These are phyloP conservation scores for Obba rivulosa DNA, from an alignment of 768 basidiomycete species.

Conservation along the genomic window DNA sequence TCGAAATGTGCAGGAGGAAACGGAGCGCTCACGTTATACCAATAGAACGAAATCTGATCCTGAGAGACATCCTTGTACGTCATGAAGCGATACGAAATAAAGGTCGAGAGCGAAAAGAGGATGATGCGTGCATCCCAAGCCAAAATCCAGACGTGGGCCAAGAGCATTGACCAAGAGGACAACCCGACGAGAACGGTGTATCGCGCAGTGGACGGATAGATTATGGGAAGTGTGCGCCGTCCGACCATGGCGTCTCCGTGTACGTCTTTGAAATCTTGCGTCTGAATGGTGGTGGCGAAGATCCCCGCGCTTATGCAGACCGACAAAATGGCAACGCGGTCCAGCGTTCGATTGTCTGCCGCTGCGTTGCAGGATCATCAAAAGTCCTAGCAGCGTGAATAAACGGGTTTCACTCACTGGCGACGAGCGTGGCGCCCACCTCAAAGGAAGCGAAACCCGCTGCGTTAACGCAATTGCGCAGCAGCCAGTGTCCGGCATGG, in stretches of 20 bases:
- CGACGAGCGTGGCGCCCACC: conserved; percentile 20
- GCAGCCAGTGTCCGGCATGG: conserved; percentile 11
- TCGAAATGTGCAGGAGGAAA: too few relatives aligned
- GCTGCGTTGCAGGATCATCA: neutral
- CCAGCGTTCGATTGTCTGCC: conserved; percentile 12
- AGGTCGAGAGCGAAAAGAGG: conserved; percentile 12
- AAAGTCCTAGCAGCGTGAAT: too few relatives aligned
- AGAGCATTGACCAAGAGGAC: conserved; percentile 17
- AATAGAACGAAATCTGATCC: conserved; percentile 22
- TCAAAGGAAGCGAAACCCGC: conserved; percentile 16
- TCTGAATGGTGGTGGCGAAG: conserved; percentile 32
- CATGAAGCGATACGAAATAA: conserved; percentile 20
- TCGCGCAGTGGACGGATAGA: conserved; percentile 14
- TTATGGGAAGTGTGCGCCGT: conserved; percentile 9
- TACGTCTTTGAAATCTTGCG: conserved; percentile 14
- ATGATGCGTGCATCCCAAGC: conserved; percentile 2
- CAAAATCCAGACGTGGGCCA: conserved; percentile 17
- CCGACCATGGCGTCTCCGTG: conserved; percentile 9
- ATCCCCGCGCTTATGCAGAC: conserved; percentile 24
- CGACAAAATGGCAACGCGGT: conserved; percentile 14
- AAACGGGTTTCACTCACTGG: conserved; percentile 3
- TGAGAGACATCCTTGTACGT: conserved; percentile 7
- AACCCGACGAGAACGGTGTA: conserved; percentile 15
- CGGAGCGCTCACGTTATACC: conserved; percentile 24
- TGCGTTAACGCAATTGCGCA: conserved; percentile 14